phyloP scores from a whole-genome alignment of 768 basidiomycete genomes.

The Neoboletus brunneissimus region DNA sequence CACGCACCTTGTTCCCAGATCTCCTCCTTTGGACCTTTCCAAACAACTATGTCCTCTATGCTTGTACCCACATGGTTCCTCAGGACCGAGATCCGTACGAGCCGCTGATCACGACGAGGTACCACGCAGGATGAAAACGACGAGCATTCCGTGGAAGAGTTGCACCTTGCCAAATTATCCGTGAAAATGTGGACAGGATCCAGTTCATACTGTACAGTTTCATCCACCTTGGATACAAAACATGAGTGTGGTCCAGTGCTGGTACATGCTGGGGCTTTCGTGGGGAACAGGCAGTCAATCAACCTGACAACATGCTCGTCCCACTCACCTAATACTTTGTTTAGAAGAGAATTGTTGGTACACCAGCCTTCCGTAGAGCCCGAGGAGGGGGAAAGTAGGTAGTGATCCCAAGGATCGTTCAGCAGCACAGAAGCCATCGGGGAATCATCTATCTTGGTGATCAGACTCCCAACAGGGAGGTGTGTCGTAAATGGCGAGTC shows the following conservation, averaged over 20 bases:
- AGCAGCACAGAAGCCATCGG: constrained; percentile 33
- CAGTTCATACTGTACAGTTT: constrained; percentile 44
- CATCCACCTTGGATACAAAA: constrained; percentile 38
- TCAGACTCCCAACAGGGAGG: constrained; percentile 53
- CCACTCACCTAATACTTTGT: constrained; percentile 16
- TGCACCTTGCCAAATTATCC: constrained; percentile 38
- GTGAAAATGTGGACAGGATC: constrained; percentile 56
- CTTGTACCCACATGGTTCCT: neutral
- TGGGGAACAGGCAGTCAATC: neutral
- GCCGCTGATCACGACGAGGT: constrained; percentile 46
- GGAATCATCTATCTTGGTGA: constrained; percentile 66
- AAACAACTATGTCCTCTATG: constrained; percentile 50
- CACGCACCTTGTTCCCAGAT: constrained; percentile 64
- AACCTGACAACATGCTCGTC: neutral
- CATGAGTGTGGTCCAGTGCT: constrained; percentile 33
- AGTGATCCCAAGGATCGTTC: constrained; percentile 45
- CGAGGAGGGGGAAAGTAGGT: constrained; percentile 33
- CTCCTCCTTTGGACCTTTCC: constrained; percentile 68
- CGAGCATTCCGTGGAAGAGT: constrained; percentile 35
- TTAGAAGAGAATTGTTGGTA: constrained; percentile 37
- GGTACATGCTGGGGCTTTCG: constrained; percentile 10
- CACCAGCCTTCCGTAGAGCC: constrained; percentile 58
- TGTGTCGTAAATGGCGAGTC: constrained; percentile 59
- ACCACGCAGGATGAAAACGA: constrained; percentile 48
- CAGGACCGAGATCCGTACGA: constrained; percentile 55